Evolutionary conservation across 2,329 filamentous ascomycete genomes (phyloP), one percentile per base, ranked within the genome.

Genomic region (Botrytis tulipae): DNA sequence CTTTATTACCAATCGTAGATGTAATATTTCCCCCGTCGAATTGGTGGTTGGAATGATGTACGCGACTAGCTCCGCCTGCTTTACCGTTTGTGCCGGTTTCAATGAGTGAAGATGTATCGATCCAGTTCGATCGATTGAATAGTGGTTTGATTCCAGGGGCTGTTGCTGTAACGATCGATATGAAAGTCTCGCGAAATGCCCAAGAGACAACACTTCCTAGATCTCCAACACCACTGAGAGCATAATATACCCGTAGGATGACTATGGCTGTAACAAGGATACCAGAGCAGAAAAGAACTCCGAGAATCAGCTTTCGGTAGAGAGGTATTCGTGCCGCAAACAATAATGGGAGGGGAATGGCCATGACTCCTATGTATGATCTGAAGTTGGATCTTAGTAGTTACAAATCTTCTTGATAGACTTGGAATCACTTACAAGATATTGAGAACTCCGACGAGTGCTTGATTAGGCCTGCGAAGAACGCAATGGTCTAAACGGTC

Each of bases 371-470:
- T 44, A 63, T 29, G n/a, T 63, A 42, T 22, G 61, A 63, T 32
- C 61, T 63, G 25, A 18, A 63, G 9, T 44, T 22, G 37, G 9
- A n/a, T 42, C 25, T 63, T 63, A 63, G 60, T 29, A 63, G 37
- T 44, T 44, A 63, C 16, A 22, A 40, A 29, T 63, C n/a, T 20
- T 5, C 16, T 10, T 44, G 25, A 20, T 29, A 42, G 37, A 63
- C 5, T 20, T 44, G 25, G 8, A 14, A 44, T 32, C n/a, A 63
- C 61, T 29, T 44, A 63, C 61, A 63, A 22, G 61, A 63, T 63
- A 63, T 63, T 63, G n/a, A 63, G 40, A 63, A 42, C n/a, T 63
- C 61, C 61, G 42, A 63, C 37, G n/a, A 63, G 61, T 29, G 61
- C 61, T 29, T 63, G 61, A 44, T 44, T 42, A 3, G 61, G 37